Evolutionary conservation across 1,139 yeast genomes (phyloP), one percentile per base, ranked within the genome.

Genomic region (Kazachstania sp.): DNA sequence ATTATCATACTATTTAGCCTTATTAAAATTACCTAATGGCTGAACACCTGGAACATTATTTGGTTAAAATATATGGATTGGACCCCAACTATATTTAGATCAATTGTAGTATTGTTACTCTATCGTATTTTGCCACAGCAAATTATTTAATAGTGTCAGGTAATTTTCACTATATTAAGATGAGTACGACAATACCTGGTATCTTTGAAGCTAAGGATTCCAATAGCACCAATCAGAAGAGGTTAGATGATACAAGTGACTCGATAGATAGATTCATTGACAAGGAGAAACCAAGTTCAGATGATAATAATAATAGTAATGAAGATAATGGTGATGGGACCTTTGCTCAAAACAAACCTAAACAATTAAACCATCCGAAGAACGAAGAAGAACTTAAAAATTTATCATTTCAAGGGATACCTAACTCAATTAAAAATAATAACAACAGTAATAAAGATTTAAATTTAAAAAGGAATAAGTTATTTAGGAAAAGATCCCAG

Each of bases 361-460:
- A 36, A 36, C 23, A 37, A 26, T 11, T 3, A 37, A 26, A 16
- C 11, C 5, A 37, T 20, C 11, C 23, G 8, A 13, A 18, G 7
- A 15, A 28, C 4, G 62, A 61, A 42, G 65, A 60, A 3, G 47
- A 41, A 9, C 39, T 49, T 18, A 60, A 60, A 44, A 61, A 61
- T 39, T 44, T 60, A 37, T 50, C 58, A 0, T 58, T 56, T 40
- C 60, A 56, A 46, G 61, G 60, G 7, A 49, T 59, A 4, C 64
- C 64, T 4, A 60, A 60, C 20, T 58, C 65, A 9, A 44, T 51
- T 13, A 23, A 44, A 28, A 44, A 34, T 19, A 40, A 41, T 13
- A 40, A 39, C 15, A 39, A 36, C 6, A 41, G 23, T 8, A 26
- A 19, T 11, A 28, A 18, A n/a, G 28, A 23, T 23, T 9, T 23